Conservation (phyloP, 306 rosid species). For the Lathyrus aphaca region DNA sequence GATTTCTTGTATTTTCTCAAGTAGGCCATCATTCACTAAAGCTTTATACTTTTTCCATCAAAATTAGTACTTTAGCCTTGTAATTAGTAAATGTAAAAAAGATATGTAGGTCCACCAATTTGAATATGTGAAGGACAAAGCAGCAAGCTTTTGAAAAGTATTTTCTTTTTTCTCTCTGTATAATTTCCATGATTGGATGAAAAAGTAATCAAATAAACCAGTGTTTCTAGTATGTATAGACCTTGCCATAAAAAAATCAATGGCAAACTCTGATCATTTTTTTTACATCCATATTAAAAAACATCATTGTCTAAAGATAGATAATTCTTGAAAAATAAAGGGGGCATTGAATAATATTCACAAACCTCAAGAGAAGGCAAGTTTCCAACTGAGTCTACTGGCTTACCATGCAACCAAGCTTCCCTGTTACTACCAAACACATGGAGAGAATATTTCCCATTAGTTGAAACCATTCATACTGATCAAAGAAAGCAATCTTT, state of each 20-base stretch:
- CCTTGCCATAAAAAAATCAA: no score
- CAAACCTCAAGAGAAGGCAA: constrained; percentile 59
- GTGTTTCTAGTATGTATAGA: no score
- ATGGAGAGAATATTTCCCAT: constrained; percentile 50
- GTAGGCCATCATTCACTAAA: constrained; percentile 20
- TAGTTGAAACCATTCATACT: constrained; percentile 60
- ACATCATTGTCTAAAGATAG: neutral
- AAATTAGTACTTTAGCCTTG: constrained; percentile 27
- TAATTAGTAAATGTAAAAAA: constrained; percentile 45
- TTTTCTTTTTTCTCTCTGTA: constrained; percentile 46
- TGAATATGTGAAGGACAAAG: constrained; percentile 51
- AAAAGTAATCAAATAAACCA: no score
- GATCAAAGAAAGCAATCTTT: constrained; percentile 61
- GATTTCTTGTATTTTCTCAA: constrained; percentile 30
- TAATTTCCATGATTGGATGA: constrained; percentile 52
- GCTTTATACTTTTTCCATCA: constrained; percentile 26
- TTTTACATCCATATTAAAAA: no score
- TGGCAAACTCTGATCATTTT: no score
- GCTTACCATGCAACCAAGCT: constrained; percentile 80
- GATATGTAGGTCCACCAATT: constrained; percentile 47
- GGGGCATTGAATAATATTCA: neutral
- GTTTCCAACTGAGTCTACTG: constrained; percentile 54
- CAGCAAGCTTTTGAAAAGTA: constrained; percentile 58
- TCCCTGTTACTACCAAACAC: constrained; percentile 70
- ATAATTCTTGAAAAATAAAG: neutral